phyloP scores from a whole-genome alignment of 768 basidiomycete genomes.

The Russula foetens region DNA sequence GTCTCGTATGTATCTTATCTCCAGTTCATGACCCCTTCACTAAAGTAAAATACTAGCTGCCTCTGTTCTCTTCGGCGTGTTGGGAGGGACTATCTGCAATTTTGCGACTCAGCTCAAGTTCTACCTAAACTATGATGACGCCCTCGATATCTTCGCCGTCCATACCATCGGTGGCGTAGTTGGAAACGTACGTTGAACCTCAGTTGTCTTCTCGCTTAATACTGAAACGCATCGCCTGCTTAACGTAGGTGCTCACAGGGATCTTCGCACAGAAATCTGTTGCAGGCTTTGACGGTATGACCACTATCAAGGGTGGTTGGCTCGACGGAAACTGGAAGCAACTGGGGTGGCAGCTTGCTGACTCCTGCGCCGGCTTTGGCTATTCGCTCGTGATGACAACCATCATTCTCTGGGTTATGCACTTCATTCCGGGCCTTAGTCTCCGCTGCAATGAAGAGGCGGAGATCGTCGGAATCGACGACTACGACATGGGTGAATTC shows the following conservation, averaged over 20 bases:
- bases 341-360: slow-evolving; percentile 38
- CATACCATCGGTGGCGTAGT: slow-evolving; percentile 73
- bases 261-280: slow-evolving; percentile 30
- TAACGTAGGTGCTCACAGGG: slow-evolving; percentile 27
- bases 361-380: slow-evolving; percentile 26
- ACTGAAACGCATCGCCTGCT: not conserved
- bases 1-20: slow-evolving; percentile 40
- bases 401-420: slow-evolving; percentile 36
- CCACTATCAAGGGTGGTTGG: slow-evolving; percentile 41
- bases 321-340: slow-evolving; percentile 32
- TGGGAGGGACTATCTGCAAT: slow-evolving; percentile 82
- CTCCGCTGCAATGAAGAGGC: slow-evolving; percentile 28
- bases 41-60: slow-evolving; percentile 43
- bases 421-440: slow-evolving; percentile 36
- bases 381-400: slow-evolving; percentile 32
- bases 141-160: slow-evolving; percentile 86
- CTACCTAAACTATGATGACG: slow-evolving; percentile 64
- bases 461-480: slow-evolving; percentile 50
- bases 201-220: not conserved
- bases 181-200: slow-evolving; percentile 41
- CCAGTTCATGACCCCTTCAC: not conserved
- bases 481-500: slow-evolving; percentile 84
- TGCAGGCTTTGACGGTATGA: slow-evolving; percentile 40
- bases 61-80: slow-evolving; percentile 75
- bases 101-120: slow-evolving; percentile 96